These are phyloP conservation scores for Penicillium polonicum DNA, from an alignment of 2,329 filamentous ascomycete species.

Conservation along the genomic window DNA sequence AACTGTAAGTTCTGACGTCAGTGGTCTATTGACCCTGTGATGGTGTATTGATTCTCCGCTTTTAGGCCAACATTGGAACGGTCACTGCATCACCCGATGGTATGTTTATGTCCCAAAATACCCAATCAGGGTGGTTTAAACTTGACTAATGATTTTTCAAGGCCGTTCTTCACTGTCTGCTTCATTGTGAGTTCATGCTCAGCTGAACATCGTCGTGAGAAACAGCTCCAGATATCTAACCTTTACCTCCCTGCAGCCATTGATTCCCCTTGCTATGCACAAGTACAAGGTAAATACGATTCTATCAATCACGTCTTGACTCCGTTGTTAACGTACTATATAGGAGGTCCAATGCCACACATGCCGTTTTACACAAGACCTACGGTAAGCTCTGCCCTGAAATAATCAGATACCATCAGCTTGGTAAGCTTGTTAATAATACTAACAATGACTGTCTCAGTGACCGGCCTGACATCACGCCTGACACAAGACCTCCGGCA, in stretches of 20 bases:
- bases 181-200: constrained; percentile 37
- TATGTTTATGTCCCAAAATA: constrained; percentile 19
- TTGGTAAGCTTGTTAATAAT: not conserved
- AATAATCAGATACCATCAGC: not conserved
- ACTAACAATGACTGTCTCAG: constrained; percentile 18
- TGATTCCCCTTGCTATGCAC: constrained; percentile 40
- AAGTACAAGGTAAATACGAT: constrained; percentile 39
- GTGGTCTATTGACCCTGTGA: not conserved
- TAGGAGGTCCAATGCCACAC: constrained; percentile 42
- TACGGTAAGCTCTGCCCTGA: constrained; percentile 28
- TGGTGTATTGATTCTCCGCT: not conserved
- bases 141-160: constrained; percentile 18
- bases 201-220: not conserved
- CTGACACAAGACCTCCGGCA: constrained; percentile 35
- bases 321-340: not conserved
- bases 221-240: constrained; percentile 11
- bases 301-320: not conserved
- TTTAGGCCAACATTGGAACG: constrained; percentile 46
- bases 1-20: constrained; percentile 39
- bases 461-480: constrained; percentile 40
- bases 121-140: not conserved
- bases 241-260: constrained; percentile 28
- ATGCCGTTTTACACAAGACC: constrained; percentile 40
- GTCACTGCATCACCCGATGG: constrained; percentile 46
- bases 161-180: constrained; percentile 49